Evolutionary conservation across 257 asterid genomes (phyloP), one percentile per base, ranked within the genome.

Genomic region (Salvia splendens): DNA sequence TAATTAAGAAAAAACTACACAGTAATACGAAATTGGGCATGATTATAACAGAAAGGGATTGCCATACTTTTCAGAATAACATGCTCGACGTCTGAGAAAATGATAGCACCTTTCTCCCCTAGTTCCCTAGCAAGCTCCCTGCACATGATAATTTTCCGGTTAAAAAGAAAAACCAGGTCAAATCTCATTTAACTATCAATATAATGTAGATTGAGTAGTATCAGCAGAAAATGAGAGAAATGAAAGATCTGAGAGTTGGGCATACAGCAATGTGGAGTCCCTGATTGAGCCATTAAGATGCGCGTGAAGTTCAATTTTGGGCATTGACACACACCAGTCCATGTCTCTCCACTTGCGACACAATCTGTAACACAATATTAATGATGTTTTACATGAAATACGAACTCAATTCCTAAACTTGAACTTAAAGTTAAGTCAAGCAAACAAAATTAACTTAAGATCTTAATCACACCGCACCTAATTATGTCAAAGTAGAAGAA

Each of bases 271-370:
- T 74, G 97, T 92, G 65, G 96, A 75, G 79, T 87, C 88, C 68
- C 98, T 77, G 59, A 92, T 83, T 64, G 98, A 92, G 73, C 98
- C 98, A 77, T 89, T 87, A 40, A 92, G 96, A 81, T 92, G 98
- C 16, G 98, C 97, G 52, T 92, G 97, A 5, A 92, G 67, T 76
- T 89, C 98, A 67, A 89, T 77, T 76, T 92, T 92, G 3, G 97
- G 98, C 81, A 92, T 79, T 81, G 80, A 70, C 65, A 71, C 77
- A 75, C 86, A 87, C 95, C 97, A 86, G 59, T 87, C 89, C 95
- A 89, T 85, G 20, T 59, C 70, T 63, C 61, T 51, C 40, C 73
- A 41, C 61, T 46, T 68, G 41, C 50, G 28, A 48, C 33, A 60
- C 72, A 40, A 14, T 5, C 41, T 36, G 1, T 36, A 36, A 36